Base-by-base conservation (phyloP, 2,329 filamentous ascomycete genomes). In the Verticillium longisporum region DNA sequence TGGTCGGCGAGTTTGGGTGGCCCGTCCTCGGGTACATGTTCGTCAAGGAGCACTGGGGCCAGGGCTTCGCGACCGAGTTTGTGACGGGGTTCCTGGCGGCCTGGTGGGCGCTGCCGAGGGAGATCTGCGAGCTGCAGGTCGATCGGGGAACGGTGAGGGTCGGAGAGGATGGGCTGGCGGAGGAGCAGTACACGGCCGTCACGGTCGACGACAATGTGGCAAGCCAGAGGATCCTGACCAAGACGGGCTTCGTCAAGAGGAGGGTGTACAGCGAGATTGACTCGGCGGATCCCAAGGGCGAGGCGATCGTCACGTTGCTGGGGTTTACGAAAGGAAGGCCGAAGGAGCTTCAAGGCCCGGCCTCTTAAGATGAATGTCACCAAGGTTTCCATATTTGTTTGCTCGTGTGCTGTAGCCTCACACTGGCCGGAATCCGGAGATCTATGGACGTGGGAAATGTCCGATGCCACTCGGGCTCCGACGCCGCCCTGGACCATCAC, bases 21-120 rank as follows among this genome's bases (percentile, higher is more conserved):
- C 83, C 84, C 1, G 83, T 81, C 67, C 60, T 86, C 32, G 85
- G 85, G 26, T 88, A 88, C 69, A 78, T 85, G 74, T 70, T 88
- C 58, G 72, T 76, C 56, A 76, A 73, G 61, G 78, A 82, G 65
- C 67, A 72, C 60, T 88, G 85, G 85, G 81, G 82, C 6, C 76
- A 75, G 45, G 85, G 84, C 4, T 79, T 83, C 65, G 83, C 79
- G 37, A 85, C 80, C 1, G 85, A 88, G 71, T 82, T 85, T 55
- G 62, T 87, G 45, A 70, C 64, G 58, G 83, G 70, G 1, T 81
- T 81, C 59, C 63, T 83, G 13, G 63, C 67, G 11, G 68, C 73
- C 11, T 87, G 80, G 77, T 81, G 77, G 74, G 68, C 68, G 59
- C 74, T 87, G 65, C 80, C 80, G 38, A 73, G 83, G 63, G 74